Evolutionary conservation across 108 stramenopile species (phyloP), one percentile per base, ranked within the genome.

Genomic region (Cyclotella atomus): DNA sequence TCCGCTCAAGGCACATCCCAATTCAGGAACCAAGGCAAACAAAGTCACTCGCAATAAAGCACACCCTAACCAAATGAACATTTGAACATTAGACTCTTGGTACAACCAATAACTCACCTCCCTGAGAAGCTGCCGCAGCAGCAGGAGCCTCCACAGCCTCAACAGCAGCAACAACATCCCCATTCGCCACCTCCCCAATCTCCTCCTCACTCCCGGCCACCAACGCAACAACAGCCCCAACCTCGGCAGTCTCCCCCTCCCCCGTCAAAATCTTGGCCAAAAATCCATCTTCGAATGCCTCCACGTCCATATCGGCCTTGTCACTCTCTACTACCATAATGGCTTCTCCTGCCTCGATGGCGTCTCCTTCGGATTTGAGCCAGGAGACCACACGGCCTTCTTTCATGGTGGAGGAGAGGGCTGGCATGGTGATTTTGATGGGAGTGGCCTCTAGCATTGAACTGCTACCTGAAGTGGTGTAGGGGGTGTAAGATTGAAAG

Each of bases 221-320:
- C 25, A 97, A 70, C 2, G 96, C 97, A 43, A 97, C 94, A 24
- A 96, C 92, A 0, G 95, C 83, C 29, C 98, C 98, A 8, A 98
- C 98, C 53, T 88, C 73, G n/a, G 96, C 93, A 65, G 65, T 87
- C 65, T 96, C 95, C 10, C 98, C 98, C 67, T 98, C 98, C 7
- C 63, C 83, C 7, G 94, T 95, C 29, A 97, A 79, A 44, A 98
- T 97, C 34, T 96, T 95, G 8, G 97, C 96, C 49, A 98, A 70
- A 86, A 88, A 96, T 19, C 98, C 98, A 76, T 96, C 96, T 60
- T 96, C 95, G 59, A 97, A 98, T 0, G 97, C 92, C 70, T 98
- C 98, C 16, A 97, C 95, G 76, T 98, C 98, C 98, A 98, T 98
- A 76, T 98, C 98, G 19, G 98, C 98, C 86, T 98, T 98, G 71